Base-by-base conservation (phyloP, 495 filamentous ascomycete species). In the Trichoderma asperelloides region DNA sequence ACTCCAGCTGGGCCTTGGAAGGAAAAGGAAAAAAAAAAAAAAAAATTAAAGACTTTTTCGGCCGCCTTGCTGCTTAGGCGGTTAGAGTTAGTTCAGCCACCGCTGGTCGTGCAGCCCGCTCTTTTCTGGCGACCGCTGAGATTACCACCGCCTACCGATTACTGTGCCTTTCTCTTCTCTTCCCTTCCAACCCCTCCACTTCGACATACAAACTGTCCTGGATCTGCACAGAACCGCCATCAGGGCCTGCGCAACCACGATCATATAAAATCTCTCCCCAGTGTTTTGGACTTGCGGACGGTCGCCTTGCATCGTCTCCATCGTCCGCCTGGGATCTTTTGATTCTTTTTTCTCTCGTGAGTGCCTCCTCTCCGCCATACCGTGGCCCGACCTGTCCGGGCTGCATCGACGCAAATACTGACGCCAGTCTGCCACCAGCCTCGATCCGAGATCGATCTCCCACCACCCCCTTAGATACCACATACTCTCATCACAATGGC, bases 401-500 rank as follows among this genome's bases (percentile, higher is more conserved):
- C 43, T n/a, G 43, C 43, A 37, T 47, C 43, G n/a, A 60, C 9
- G 55, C 55, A 60, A 30, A 60, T 60, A 60, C 55, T 60, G 55
- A 60, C 55, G 55, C 55, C 55, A 28, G 55, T 15, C 30, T 39
- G 70, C 70, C 67, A 67, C 27, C 73, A 69, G 62, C 69, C 70
- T 69, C 72, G 71, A 68, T 60, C 55, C 55, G 37, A 27, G 37
- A 70, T 69, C 69, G 68, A 74, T 72, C 70, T 33, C 25, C 68
- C 23, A 21, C 64, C 60, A 69, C 65, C 67, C 72, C 40, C 51
- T 63, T 67, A 69, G 45, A 33, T 65, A 67, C 70, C 65, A 63
- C 67, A 68, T 67, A 68, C 63, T 71, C 70, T 69, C 55, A 80
- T 69, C 79, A 79, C 73, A 73, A 98, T 98, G 95, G 95, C 95